Evolutionary conservation across 352 stramenopile genomes (phyloP), one percentile per base, ranked within the genome.

Genomic region (Phytopythium vexans): DNA sequence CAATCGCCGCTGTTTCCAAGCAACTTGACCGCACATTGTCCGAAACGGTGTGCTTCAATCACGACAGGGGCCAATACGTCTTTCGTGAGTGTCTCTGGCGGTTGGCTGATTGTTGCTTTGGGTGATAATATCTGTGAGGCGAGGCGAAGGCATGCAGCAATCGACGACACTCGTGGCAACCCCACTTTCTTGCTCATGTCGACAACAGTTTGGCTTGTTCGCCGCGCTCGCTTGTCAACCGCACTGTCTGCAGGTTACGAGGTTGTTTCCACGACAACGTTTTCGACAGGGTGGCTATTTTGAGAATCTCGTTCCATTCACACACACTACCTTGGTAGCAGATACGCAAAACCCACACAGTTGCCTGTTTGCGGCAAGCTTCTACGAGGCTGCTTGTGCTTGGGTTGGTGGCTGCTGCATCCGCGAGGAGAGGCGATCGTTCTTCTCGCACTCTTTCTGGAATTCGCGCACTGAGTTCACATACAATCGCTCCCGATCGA

Each of bases 401-500:
- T 69, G 58, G 21, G 21, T 27, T 27, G 21, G 21, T 27, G 21
- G 1, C 21, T 27, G 21, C 21, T 27, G 21, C 31, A 69, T 16
- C 16, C 52, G 46, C 8, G 54, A 21, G 33, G 44, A n/a, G 9
- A 95, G 64, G 10, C 75, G 74, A 33, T 95, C 86, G 52, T 97
- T 89, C 59, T 80, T 88, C 46, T 95, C 85, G 55, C 88, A 96
- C 49, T 96, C 88, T 7, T 85, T 81, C 52, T 97, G 88, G 52
- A 97, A 95, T 36, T 93, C 77, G 2, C 82, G 82, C 16, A 97
- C 88, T 8, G 86, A 79, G 40, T 88, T 83, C 40, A 94, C 79
- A 54, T 96, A 97, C 54, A 64, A 66, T 8, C 88, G 76, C 39
- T 95, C 85, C 14, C 86, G 80, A 32, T 86, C 76, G 5, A 94